Evolutionary conservation across 2,329 filamentous ascomycete species (phyloP).

Genomic region (Thermothelomyces thermophilus): DNA sequence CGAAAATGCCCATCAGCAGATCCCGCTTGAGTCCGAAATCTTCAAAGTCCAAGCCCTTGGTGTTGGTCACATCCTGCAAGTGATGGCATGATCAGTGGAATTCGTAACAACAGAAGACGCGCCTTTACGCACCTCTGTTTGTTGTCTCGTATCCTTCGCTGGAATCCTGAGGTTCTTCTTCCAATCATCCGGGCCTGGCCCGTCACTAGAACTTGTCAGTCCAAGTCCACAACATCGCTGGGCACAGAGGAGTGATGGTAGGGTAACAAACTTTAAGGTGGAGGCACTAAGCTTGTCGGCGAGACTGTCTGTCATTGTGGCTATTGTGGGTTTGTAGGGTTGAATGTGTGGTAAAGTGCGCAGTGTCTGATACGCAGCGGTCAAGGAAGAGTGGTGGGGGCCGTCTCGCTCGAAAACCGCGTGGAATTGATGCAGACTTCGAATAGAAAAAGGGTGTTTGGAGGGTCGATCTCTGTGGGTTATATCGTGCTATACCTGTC

Average conservation of each 20-base stretch:
- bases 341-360: not conserved
- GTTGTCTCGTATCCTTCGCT: constrained; percentile 66
- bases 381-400: not conserved
- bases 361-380: not conserved
- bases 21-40: constrained; percentile 93
- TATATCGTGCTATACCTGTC: constrained; percentile 1
- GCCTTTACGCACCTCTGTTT: constrained; percentile 62
- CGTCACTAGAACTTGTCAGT: constrained; percentile 41
- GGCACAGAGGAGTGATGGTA: not conserved
- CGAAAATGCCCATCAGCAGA: constrained; percentile 97
- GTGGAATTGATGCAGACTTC: not conserved
- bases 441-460: not conserved
- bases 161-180: constrained; percentile 67
- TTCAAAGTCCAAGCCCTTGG: constrained; percentile 95
- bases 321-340: not conserved
- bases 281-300: constrained; percentile 49
- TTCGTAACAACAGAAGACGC: not conserved
- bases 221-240: constrained; percentile 21
- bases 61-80: constrained; percentile 87
- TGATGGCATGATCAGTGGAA: not conserved
- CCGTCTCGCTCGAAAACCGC: not conserved
- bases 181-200: constrained; percentile 57
- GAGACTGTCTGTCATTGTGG: constrained; percentile 39
- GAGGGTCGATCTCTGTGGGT: not conserved
- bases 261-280: constrained; percentile 36